These are phyloP conservation scores for Nemania sp. DNA, from an alignment of 2,329 filamentous ascomycete species.

Conservation along the genomic window DNA sequence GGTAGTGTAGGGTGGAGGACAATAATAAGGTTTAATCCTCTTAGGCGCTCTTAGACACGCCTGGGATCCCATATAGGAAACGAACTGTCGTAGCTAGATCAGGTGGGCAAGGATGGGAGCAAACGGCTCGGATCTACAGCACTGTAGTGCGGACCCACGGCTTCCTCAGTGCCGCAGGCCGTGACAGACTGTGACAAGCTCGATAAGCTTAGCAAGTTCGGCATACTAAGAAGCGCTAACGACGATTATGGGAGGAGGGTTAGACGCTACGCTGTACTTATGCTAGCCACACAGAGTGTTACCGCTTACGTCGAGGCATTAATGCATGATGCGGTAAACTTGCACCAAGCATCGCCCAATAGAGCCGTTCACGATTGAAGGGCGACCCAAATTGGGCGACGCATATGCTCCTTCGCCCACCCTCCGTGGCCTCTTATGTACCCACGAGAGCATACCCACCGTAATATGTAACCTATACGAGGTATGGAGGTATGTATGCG, in stretches of 20 bases:
- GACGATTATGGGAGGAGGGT: slow-evolving; percentile 11
- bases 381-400: slow-evolving; percentile 17
- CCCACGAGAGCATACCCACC: slow-evolving; percentile 1
- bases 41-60: background rate
- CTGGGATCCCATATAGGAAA: too few species aligned
- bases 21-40: slow-evolving; percentile 3
- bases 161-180: slow-evolving; percentile 1
- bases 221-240: slow-evolving; percentile 27
- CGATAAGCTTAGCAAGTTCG: slow-evolving; percentile 13
- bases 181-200: slow-evolving; percentile 2
- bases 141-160: slow-evolving; percentile 4
- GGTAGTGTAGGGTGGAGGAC: slow-evolving; percentile 4
- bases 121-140: slow-evolving; percentile 32
- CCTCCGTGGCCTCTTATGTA: background rate
- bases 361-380: slow-evolving; percentile 10
- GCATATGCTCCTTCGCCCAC: background rate
- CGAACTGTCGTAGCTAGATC: slow-evolving; percentile 16
- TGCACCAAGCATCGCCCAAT: slow-evolving; percentile 17
- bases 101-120: slow-evolving; percentile 25
- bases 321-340: slow-evolving; percentile 23
- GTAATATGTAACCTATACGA: background rate
- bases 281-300: slow-evolving; percentile 1
- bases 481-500: background rate
- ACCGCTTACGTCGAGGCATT: slow-evolving; percentile 25
- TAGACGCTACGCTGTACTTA: slow-evolving; percentile 22